Evolutionary conservation across 2,329 filamentous ascomycete species (phyloP).

Genomic region (Monascus ruber): DNA sequence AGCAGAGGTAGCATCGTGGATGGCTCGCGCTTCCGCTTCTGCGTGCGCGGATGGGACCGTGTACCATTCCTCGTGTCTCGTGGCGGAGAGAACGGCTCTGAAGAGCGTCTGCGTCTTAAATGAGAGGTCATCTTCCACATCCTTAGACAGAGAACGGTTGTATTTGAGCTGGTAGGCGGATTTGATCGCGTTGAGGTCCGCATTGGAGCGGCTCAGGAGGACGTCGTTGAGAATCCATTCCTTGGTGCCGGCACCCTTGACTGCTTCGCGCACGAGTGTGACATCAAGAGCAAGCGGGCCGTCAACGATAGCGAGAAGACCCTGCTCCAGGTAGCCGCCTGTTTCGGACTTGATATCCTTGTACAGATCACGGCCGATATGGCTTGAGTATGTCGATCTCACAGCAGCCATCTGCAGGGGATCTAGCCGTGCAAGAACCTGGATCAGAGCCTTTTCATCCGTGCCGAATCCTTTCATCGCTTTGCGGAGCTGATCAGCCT

Average conservation of each 20-base stretch:
- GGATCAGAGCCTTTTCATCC: slow-evolving; percentile 67
- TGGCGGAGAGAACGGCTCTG: slow-evolving; percentile 64
- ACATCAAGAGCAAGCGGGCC: slow-evolving; percentile 73
- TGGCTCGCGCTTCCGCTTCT: slow-evolving; percentile 61
- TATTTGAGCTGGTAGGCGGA: slow-evolving; percentile 59
- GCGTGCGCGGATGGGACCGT: slow-evolving; percentile 63
- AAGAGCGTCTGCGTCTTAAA: slow-evolving; percentile 81
- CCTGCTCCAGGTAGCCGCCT: slow-evolving; percentile 60
- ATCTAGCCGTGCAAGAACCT: slow-evolving; percentile 58
- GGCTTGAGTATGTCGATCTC: slow-evolving; percentile 54
- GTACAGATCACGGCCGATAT: slow-evolving; percentile 56
- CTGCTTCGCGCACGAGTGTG: slow-evolving; percentile 55
- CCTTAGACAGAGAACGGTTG: slow-evolving; percentile 54
- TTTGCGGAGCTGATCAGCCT: slow-evolving; percentile 60
- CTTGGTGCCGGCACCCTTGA: slow-evolving; percentile 75
- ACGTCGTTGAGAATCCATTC: slow-evolving; percentile 79
- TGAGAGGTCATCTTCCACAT: slow-evolving; percentile 68
- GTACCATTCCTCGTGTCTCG: slow-evolving; percentile 63
- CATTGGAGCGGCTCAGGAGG: slow-evolving; percentile 70
- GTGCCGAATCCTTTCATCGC: slow-evolving; percentile 95
- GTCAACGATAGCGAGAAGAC: slow-evolving; percentile 60
- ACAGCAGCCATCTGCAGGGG: slow-evolving; percentile 64
- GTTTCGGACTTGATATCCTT: slow-evolving; percentile 70
- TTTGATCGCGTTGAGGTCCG: slow-evolving; percentile 81
- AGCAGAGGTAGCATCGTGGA: slow-evolving; percentile 67